phyloP scores from a whole-genome alignment of 441 rosid genomes.

The Geranium incanum region DNA sequence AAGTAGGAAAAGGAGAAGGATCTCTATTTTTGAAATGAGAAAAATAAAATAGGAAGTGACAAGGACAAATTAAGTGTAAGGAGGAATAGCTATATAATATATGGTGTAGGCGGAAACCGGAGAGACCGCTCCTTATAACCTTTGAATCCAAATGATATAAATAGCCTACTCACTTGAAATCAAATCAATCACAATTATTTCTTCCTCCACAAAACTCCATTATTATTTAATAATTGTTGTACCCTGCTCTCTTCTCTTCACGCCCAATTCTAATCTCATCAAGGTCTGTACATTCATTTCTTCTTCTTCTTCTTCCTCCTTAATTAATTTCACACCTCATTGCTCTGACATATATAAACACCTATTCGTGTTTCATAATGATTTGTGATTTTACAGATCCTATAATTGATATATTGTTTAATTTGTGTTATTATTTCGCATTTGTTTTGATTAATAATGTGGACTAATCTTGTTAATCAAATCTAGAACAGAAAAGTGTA shows the following conservation, averaged over 20 bases:
- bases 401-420: background rate
- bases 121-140: background rate
- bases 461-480: background rate
- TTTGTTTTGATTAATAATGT: background rate
- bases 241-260: background rate
- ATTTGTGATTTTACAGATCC: background rate
- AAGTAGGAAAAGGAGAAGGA: too few species aligned
- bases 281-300: background rate
- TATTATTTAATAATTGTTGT: background rate
- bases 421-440: background rate
- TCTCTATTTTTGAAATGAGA: too few species aligned
- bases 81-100: background rate
- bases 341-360: background rate
- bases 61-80: background rate
- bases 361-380: too few species aligned
- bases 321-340: background rate
- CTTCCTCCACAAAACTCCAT: background rate
- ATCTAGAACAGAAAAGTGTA: too few species aligned
- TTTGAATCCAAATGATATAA: background rate
- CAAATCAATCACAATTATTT: background rate
- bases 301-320: background rate
- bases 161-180: background rate
- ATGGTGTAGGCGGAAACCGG: conserved; percentile 3
- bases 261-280: background rate
- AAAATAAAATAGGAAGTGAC: too few species aligned